Conservation (phyloP, 805 yeast species). For the Kuraishia molischiana region DNA sequence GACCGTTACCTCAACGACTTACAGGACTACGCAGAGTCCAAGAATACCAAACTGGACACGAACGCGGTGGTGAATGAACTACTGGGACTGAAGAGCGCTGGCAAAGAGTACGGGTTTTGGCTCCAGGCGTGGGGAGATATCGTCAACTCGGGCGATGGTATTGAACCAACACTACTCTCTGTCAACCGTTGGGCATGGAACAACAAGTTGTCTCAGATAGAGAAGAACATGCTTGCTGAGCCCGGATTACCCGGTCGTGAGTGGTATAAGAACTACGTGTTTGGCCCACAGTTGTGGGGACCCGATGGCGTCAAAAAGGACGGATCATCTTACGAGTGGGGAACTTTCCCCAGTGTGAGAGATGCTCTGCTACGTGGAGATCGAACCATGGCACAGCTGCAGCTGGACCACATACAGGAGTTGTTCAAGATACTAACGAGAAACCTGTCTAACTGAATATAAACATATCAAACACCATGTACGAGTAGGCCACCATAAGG, state of each 20-base stretch:
- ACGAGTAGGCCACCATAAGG: too few species aligned
- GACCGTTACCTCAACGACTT: constrained; percentile 37
- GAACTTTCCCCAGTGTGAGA: constrained; percentile 68
- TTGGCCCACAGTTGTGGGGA: constrained; percentile 57
- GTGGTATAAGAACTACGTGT: constrained; percentile 58
- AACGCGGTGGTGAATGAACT: constrained; percentile 17
- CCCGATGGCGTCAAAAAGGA: constrained; percentile 27
- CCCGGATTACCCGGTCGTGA: constrained; percentile 39
- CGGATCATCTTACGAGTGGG: constrained; percentile 33
- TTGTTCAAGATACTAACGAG: constrained; percentile 13
- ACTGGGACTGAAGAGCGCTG: constrained; percentile 30
- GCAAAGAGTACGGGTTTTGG: constrained; percentile 45
- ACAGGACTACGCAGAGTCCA: constrained; percentile 22
- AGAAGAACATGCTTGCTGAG: constrained; percentile 37
- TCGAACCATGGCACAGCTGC: constrained; percentile 43
- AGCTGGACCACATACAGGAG: constrained; percentile 33
- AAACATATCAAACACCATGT: too few species aligned
- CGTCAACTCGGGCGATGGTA: constrained; percentile 39
- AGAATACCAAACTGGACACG: constrained; percentile 12
- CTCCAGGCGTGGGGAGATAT: constrained; percentile 52
- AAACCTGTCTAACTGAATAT: too few species aligned
- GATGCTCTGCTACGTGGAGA: constrained; percentile 48
- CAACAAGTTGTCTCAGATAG: constrained; percentile 47
- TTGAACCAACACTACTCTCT: constrained; percentile 66
- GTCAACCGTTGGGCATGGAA: constrained; percentile 78